Conservation (phyloP, 2,329 filamentous ascomycete species). For the Sarocladium oryzae region DNA sequence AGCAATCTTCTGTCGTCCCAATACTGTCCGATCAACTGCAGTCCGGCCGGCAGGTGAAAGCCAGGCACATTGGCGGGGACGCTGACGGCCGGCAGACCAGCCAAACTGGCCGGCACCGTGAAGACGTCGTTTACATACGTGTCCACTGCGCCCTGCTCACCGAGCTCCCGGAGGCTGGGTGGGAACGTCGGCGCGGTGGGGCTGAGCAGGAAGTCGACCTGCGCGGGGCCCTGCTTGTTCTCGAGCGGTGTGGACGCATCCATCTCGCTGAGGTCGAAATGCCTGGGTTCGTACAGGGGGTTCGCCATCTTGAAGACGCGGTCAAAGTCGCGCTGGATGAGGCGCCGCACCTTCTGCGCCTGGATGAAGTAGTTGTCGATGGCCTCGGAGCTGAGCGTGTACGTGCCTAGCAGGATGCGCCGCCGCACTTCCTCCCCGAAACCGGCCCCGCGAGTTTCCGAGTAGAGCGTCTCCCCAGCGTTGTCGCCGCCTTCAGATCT, state of each 20-base stretch:
- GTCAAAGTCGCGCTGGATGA: conserved; percentile 85
- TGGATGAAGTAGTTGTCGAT: conserved; percentile 97
- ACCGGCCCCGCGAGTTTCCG: conserved; percentile 62
- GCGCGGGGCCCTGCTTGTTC: conserved; percentile 50
- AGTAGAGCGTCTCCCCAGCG: conserved; percentile 62
- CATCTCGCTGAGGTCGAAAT: conserved; percentile 56
- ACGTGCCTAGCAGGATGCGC: conserved; percentile 82
- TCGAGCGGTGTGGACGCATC: conserved; percentile 43
- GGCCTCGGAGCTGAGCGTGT: conserved; percentile 80
- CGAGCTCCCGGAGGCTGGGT: conserved; percentile 55
- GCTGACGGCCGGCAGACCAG: conserved; percentile 82
- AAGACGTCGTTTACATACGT: conserved; percentile 92
- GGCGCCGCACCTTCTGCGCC: conserved; percentile 77
- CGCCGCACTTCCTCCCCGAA: conserved; percentile 83
- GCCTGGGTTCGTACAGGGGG: conserved; percentile 52
- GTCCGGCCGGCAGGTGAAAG: conserved; percentile 37
- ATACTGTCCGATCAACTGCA: conserved; percentile 77
- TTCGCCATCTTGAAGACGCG: conserved; percentile 64
- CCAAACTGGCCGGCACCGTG: conserved; percentile 89
- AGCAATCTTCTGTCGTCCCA: conserved; percentile 66
- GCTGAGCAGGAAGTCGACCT: conserved; percentile 80
- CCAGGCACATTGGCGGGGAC: conserved; percentile 50
- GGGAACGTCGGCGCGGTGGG: conserved; percentile 78
- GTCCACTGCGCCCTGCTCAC: conserved; percentile 54
- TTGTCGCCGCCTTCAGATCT: conserved; percentile 46